A percentile compares a stretch with the other conserved stretches of the same genome.
phyloP scores from a whole-genome alignment of 2,329 filamentous ascomycete genomes.

The Lasiodiplodia sp. region DNA sequence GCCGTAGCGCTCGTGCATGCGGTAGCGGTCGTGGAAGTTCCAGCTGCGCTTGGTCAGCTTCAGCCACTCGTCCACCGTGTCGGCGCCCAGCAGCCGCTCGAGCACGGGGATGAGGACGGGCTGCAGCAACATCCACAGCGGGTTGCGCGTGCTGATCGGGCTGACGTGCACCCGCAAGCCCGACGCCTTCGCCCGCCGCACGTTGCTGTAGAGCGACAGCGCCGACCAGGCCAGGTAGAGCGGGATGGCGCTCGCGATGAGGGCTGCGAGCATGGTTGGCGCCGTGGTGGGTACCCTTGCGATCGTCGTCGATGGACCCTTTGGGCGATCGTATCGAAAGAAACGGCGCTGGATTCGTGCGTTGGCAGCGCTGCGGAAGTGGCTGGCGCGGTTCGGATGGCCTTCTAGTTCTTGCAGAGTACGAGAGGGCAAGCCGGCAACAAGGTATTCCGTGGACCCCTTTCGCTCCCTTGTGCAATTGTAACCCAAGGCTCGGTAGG shows the following conservation, averaged over 20 bases:
- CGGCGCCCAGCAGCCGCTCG: slow-evolving; percentile 1
- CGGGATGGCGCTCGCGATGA: slow-evolving; percentile 15
- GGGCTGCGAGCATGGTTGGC: neutral
- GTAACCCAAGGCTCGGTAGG: neutral
- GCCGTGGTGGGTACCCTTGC: neutral
- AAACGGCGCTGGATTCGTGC: neutral
- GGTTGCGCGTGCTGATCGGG: slow-evolving; percentile 11
- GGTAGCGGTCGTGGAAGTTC: slow-evolving; percentile 33
- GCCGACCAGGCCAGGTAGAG: slow-evolving; percentile 5
- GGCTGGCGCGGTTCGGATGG: neutral
- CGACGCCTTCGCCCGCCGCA: neutral
- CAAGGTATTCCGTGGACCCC: neutral
- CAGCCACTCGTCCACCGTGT: neutral
- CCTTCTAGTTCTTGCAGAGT: neutral
- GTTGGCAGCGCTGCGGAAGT: neutral
- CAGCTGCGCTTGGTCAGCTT: slow-evolving; percentile 22
- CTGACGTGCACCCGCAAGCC: slow-evolving; percentile 13
- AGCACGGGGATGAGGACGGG: neutral
- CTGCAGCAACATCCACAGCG: slow-evolving; percentile 9
- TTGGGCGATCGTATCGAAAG: neutral
- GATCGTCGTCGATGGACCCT: neutral
- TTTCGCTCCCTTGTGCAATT: neutral
- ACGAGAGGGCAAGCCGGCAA: neutral
- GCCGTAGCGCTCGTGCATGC: slow-evolving; percentile 32
- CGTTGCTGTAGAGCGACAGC: slow-evolving; percentile 8